phyloP scores from a whole-genome alignment of 2,329 filamentous ascomycete genomes.

The Alternaria postmessia region DNA sequence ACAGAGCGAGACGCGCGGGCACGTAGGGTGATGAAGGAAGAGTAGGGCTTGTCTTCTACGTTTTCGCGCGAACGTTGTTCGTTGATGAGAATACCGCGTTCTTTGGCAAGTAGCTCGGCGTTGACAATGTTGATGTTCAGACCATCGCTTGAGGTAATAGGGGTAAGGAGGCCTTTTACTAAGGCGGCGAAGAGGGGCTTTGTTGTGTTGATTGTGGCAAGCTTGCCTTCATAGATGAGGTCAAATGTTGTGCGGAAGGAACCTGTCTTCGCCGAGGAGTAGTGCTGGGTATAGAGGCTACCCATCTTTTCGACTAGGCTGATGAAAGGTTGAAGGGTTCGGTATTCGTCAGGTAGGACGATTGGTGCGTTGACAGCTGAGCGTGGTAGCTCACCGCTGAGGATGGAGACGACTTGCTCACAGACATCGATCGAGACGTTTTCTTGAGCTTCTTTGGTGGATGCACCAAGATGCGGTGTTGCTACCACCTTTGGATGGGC shows the following conservation, averaged over 20 bases:
- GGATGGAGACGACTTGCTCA: slow-evolving; percentile 77
- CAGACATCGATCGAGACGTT: slow-evolving; percentile 86
- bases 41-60: slow-evolving; percentile 69
- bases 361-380: slow-evolving; percentile 82
- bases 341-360: slow-evolving; percentile 81
- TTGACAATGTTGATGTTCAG: slow-evolving; percentile 85
- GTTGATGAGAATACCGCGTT: slow-evolving; percentile 79
- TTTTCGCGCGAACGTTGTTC: slow-evolving; percentile 72
- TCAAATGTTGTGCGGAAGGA: slow-evolving; percentile 74
- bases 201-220: slow-evolving; percentile 75
- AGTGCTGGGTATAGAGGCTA: slow-evolving; percentile 80
- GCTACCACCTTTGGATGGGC: slow-evolving; percentile 76
- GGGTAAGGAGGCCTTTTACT: slow-evolving; percentile 76
- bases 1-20: slow-evolving; percentile 57
- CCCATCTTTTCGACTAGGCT: slow-evolving; percentile 81
- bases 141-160: slow-evolving; percentile 71
- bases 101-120: slow-evolving; percentile 75
- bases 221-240: slow-evolving; percentile 77
- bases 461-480: slow-evolving; percentile 82
- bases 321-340: slow-evolving; percentile 79
- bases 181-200: slow-evolving; percentile 80
- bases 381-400: slow-evolving; percentile 76
- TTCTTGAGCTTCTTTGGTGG: slow-evolving; percentile 82
- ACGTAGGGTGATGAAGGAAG: slow-evolving; percentile 74
- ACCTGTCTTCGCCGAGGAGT: slow-evolving; percentile 51